These are phyloP conservation scores for Gnomoniopsis smithogilvyi DNA, from an alignment of 2,329 filamentous ascomycete species.

Conservation along the genomic window DNA sequence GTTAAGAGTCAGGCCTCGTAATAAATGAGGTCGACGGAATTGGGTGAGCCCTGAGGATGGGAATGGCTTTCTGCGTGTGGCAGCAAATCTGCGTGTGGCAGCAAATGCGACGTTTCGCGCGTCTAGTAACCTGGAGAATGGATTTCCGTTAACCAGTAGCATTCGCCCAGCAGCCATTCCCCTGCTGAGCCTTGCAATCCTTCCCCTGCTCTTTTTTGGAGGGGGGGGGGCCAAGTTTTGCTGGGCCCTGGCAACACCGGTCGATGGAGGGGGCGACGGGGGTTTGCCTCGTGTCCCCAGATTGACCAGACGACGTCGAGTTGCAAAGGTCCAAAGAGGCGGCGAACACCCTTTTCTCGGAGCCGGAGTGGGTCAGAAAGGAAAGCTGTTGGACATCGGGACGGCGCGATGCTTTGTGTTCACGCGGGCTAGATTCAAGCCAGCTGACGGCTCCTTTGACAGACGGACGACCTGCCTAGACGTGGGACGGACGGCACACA, in stretches of 20 bases:
- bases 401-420: background rate
- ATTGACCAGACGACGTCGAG: background rate
- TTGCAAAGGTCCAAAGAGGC: background rate
- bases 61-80: background rate
- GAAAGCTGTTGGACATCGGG: background rate
- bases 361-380: background rate
- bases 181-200: background rate
- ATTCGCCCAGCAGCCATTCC: slow-evolving; percentile 2
- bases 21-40: background rate
- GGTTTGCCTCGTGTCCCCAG: background rate
- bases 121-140: slow-evolving; percentile 7
- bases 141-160: slow-evolving; percentile 1
- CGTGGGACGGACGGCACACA: too few species aligned
- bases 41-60: background rate
- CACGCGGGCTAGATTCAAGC: background rate
- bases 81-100: background rate
- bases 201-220: background rate
- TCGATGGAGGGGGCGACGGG: background rate
- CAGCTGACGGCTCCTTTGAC: background rate
- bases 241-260: background rate
- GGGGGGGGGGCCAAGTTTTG: background rate
- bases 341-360: background rate
- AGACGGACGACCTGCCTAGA: too few species aligned
- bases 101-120: background rate
- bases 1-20: background rate